phyloP scores from a whole-genome alignment of 2,329 filamentous ascomycete species.

The Epicoccum nigrum region DNA sequence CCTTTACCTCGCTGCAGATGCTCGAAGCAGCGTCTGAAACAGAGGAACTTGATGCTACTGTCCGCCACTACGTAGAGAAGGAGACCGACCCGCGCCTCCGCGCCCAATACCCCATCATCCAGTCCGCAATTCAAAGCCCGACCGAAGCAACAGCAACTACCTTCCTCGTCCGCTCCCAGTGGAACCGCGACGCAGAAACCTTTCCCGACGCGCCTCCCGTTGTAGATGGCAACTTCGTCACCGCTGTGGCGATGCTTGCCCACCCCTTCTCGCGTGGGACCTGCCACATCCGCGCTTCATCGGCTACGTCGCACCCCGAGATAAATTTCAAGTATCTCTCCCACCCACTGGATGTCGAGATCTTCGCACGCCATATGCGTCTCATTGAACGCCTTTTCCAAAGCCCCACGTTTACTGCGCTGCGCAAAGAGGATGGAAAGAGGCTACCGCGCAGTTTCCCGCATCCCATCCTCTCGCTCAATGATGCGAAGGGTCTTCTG shows the following conservation, averaged over 20 bases:
- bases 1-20: constrained; percentile 28
- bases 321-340: constrained; percentile 53
- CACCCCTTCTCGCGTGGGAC: constrained; percentile 52
- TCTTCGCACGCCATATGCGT: constrained; percentile 46
- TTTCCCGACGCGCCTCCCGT: constrained; percentile 18
- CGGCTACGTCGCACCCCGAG: constrained; percentile 28
- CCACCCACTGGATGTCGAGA: constrained; percentile 52
- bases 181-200: constrained; percentile 12
- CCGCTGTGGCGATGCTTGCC: constrained; percentile 20
- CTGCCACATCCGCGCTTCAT: constrained; percentile 46
- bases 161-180: constrained; percentile 23
- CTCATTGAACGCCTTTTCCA: constrained; percentile 42
- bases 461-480: constrained; percentile 11
- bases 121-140: constrained; percentile 20
- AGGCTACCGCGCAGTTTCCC: constrained; percentile 25
- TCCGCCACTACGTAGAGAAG: constrained; percentile 6
- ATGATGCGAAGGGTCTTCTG: constrained; percentile 24
- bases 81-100: constrained; percentile 9
- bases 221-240: constrained; percentile 25
- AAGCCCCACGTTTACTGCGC: constrained; percentile 10
- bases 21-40: constrained; percentile 22
- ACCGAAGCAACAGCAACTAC: constrained; percentile 26
- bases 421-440: constrained; percentile 16
- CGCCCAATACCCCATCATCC: constrained; percentile 21
- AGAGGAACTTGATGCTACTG: constrained; percentile 13